Evolutionary conservation across 306 rosid genomes (phyloP).

Genomic region (Cicer pinnatifidum): DNA sequence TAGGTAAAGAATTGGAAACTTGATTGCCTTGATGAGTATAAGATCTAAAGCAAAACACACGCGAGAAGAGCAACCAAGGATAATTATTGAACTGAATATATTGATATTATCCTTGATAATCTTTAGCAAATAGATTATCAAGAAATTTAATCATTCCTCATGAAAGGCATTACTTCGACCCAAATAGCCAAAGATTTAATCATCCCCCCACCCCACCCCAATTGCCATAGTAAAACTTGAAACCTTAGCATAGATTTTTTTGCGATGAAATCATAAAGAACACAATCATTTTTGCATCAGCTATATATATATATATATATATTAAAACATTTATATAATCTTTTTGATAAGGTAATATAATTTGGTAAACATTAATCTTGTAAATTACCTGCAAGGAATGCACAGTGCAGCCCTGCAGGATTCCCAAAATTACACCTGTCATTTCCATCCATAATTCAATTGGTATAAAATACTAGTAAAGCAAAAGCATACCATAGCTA

Average conservation of each 20-base stretch:
- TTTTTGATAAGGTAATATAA: conserved; percentile 19
- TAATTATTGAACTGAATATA: no score
- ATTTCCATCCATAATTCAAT: conserved; percentile 40
- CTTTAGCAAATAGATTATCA: conserved; percentile 12
- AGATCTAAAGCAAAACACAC: no score
- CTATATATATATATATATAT: neutral
- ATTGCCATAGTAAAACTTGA: conserved; percentile 21
- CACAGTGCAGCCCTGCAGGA: conserved; percentile 91
- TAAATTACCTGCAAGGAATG: conserved; percentile 80
- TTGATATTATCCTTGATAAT: no score
- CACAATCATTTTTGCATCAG: neutral
- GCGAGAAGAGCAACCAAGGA: no score
- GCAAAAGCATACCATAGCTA: conserved; percentile 72
- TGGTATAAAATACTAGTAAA: conserved; percentile 37
- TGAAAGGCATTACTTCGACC: neutral
- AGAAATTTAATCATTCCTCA: neutral
- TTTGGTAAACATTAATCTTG: conserved; percentile 39
- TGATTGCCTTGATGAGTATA: no score
- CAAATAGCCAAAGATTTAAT: neutral
- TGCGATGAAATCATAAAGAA: neutral
- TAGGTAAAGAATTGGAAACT: no score
- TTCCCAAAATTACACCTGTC: conserved; percentile 36
- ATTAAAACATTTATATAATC: no score
- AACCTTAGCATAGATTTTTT: neutral
- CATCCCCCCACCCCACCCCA: neutral